Evolutionary conservation across 2,329 filamentous ascomycete genomes (phyloP), one percentile per base, ranked within the genome.

Genomic region (Cryphonectria naterciae): DNA sequence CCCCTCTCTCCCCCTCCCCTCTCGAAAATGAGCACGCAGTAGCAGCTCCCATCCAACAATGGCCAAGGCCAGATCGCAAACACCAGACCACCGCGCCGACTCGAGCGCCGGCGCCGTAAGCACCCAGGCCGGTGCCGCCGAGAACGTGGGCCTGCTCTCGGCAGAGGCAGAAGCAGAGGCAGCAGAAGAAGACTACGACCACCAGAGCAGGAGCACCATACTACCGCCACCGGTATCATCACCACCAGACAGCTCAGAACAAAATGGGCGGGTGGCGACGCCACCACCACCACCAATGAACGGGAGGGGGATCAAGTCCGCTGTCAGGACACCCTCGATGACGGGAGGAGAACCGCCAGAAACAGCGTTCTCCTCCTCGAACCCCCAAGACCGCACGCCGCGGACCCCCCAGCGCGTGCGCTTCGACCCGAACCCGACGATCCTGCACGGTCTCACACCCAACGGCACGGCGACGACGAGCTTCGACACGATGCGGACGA

Each of bases 371-470:
- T 19, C 60, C 35, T 39, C 65, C 35, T 25, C 65, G 19, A 37
- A 19, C 17, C 41, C 39, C 49, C 35, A 15, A 7, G 49, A 43
- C 68, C 72, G 82, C 72, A 86, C 88, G 49, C 87, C 91, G 25
- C 80, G 91, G 68, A 93, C 91, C 1, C 86, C 88, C 11, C 91
- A 93, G 78, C 87, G 92, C 37, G 93, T 96, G 62, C 91, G 91
- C 75, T 96, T 96, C 81, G 90, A 91, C 76, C 82, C 89, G 67
- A 82, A 80, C 25, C 85, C 85, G 32, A 83, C 83, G 74, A 80
- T 86, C 39, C 75, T 72, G 65, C 74, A 68, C 64, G 70, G 69
- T 4, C 67, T 52, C 15, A 70, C 67, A 54, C 71, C 70, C 65
- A 74, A 75, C 49, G 70, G 69, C 68, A 66, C 71, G 15, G 69